Evolutionary conservation across 2,329 filamentous ascomycete genomes (phyloP).

Genomic region (Trichoderma koningiopsis): DNA sequence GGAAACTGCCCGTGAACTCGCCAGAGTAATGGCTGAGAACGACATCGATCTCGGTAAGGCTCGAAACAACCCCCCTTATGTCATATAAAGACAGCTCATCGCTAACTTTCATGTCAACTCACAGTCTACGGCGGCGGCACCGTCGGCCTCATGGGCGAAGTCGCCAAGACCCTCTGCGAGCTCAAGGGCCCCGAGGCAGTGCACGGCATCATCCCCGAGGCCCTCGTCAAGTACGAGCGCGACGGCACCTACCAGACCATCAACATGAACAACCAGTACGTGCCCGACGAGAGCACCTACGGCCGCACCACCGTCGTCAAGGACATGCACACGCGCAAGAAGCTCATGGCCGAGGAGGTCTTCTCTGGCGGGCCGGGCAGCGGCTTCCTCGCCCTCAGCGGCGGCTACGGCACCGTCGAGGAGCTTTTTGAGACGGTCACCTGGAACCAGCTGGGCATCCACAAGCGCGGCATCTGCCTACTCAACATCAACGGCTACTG

Average conservation of each 20-base stretch:
- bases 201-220: conserved; percentile 90
- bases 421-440: conserved; percentile 90
- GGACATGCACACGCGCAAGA: conserved; percentile 96
- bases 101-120: background rate
- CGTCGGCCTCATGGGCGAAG: conserved; percentile 91
- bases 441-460: conserved; percentile 97
- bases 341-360: conserved; percentile 88
- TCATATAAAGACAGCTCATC: background rate
- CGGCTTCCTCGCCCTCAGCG: conserved; percentile 85
- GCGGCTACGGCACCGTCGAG: conserved; percentile 93
- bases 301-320: conserved; percentile 85
- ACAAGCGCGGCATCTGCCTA: conserved; percentile 75
- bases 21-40: conserved; percentile 69
- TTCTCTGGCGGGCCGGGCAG: conserved; percentile 77
- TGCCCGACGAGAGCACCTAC: conserved; percentile 68
- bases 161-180: conserved; percentile 82
- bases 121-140: conserved; percentile 93
- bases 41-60: conserved; percentile 71
- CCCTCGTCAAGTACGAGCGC: conserved; percentile 78
- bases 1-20: conserved; percentile 76
- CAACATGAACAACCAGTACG: conserved; percentile 52
- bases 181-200: conserved; percentile 79
- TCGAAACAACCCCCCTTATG: background rate
- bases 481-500: conserved; percentile 91
- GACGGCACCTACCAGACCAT: conserved; percentile 56